Evolutionary conservation across 768 basidiomycete genomes (phyloP).

Genomic region (Boletus rubescentipes): DNA sequence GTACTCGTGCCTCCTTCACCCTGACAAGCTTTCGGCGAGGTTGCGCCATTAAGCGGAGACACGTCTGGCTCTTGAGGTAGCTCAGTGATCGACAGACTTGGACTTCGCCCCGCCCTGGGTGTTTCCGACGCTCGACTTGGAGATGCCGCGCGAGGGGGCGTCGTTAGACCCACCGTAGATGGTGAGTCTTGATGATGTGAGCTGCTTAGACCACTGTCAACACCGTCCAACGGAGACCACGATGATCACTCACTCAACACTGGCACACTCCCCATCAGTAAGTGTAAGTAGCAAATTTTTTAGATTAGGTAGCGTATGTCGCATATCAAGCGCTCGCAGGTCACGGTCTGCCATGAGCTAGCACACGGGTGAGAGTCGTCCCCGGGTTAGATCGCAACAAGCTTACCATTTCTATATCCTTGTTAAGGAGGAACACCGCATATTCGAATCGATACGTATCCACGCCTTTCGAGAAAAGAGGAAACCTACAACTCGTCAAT

Average conservation of each 20-base stretch:
- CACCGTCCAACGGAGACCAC: constrained; percentile 1
- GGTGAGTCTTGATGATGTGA: constrained; percentile 21
- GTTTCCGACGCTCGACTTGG: constrained; percentile 24
- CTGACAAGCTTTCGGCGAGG: constrained; percentile 51
- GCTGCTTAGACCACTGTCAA: constrained; percentile 19
- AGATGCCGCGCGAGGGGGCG: constrained; percentile 23
- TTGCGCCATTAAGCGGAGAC: constrained; percentile 53
- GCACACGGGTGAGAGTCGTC: constrained; percentile 7
- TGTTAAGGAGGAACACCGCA: constrained; percentile 94
- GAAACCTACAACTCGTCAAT: constrained; percentile 64
- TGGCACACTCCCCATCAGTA: constrained; percentile 62
- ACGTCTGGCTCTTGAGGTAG: constrained; percentile 36
- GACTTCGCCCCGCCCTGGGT: constrained; percentile 26
- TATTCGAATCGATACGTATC: constrained; percentile 98
- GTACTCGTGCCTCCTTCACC: constrained; percentile 32
- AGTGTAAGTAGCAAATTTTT: constrained; percentile 90
- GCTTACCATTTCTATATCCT: constrained; percentile 89
- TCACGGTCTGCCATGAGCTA: constrained; percentile 92
- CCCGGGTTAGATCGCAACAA: neutral
- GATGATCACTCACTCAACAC: constrained; percentile 41
- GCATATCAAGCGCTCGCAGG: constrained; percentile 85
- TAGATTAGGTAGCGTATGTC: constrained; percentile 95
- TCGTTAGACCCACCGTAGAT: constrained; percentile 21
- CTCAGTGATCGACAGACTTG: constrained; percentile 12
- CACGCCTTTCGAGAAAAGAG: constrained; percentile 90